These are phyloP conservation scores for Lentinula detonsa DNA, from an alignment of 768 basidiomycete genomes.

Conservation along the genomic window DNA sequence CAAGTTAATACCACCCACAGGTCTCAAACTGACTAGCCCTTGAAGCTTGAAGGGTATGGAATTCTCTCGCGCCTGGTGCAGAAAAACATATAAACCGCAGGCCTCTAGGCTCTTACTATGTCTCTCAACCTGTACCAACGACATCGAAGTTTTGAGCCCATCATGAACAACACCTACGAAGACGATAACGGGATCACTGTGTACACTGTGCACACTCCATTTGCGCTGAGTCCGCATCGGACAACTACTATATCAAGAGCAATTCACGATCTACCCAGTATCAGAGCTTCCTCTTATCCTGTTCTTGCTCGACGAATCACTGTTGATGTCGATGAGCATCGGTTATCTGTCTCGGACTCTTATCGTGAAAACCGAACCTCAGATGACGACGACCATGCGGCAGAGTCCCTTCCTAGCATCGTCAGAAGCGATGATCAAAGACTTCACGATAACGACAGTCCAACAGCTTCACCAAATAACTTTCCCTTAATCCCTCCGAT, in stretches of 20 bases:
- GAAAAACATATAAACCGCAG: neutral
- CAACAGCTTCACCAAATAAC: neutral
- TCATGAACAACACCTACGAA: neutral
- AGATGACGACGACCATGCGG: no score
- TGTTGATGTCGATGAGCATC: neutral
- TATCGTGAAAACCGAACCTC: no score
- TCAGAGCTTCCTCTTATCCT: neutral
- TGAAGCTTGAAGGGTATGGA: no score
- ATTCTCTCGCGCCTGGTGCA: neutral
- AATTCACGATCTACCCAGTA: neutral
- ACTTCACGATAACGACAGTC: no score
- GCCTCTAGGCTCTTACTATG: neutral
- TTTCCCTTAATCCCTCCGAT: neutral
- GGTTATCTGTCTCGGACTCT: neutral
- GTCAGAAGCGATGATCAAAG: no score
- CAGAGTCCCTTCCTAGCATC: no score
- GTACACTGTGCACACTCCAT: conserved; percentile 2
- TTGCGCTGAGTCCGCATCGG: neutral
- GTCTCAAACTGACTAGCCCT: no score
- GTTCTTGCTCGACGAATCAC: neutral
- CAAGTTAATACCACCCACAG: no score
- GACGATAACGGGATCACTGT: neutral
- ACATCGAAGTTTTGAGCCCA: neutral
- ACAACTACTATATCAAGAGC: conserved; percentile 4
- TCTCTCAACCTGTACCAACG: neutral